Percentiles rank a stretch among this genome's conserved stretches.
Conservation (phyloP, 2,329 filamentous ascomycete genomes). For the Apiospora sp. region DNA sequence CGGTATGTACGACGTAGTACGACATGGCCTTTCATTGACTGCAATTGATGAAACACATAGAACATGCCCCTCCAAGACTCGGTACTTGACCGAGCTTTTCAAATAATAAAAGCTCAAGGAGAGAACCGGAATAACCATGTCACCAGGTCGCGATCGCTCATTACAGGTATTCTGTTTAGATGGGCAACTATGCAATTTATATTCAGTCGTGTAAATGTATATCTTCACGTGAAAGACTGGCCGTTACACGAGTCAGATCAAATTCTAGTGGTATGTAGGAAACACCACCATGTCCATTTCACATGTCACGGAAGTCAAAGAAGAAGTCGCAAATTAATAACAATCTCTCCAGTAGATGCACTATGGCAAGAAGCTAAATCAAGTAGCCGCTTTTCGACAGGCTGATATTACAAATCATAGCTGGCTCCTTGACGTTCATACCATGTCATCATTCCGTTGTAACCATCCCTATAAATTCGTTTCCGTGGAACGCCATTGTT, state of each 20-base stretch:
- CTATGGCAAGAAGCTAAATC: background rate
- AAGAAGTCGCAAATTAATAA: background rate
- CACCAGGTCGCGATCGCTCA: background rate
- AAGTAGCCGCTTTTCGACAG: background rate
- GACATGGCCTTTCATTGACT: too few species aligned
- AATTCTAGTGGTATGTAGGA: background rate
- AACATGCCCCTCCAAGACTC: background rate
- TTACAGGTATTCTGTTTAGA: background rate
- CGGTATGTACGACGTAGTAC: background rate
- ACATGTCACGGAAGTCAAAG: background rate
- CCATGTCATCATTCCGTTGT: background rate
- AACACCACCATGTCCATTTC: background rate
- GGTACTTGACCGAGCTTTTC: background rate
- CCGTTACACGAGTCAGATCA: background rate
- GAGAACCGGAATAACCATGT: background rate
- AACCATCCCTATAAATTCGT: background rate
- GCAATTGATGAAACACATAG: background rate
- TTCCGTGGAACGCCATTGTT: background rate
- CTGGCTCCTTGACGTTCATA: background rate
- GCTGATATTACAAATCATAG: constrained; percentile 10
- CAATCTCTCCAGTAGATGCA: background rate
- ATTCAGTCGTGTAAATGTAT: background rate
- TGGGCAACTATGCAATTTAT: background rate
- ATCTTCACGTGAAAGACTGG: background rate
- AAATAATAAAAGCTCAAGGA: background rate